Evolutionary conservation across 805 yeast genomes (phyloP).

Genomic region (Wickerhamomyces canadensis): DNA sequence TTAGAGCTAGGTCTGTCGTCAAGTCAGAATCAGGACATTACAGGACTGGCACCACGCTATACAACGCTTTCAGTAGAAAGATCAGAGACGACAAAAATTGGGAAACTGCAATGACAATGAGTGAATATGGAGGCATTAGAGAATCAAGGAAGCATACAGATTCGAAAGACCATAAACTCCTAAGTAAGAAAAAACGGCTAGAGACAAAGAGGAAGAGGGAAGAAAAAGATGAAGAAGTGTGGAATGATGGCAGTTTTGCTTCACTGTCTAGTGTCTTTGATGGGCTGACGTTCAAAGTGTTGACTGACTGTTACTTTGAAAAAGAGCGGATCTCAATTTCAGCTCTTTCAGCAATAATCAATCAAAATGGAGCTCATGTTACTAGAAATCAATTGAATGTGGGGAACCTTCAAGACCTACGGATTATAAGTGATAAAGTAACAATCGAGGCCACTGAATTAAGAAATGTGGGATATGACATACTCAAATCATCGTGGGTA

Average conservation of each 20-base stretch:
- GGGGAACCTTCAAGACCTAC: conserved; percentile 11
- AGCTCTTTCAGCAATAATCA: conserved; percentile 34
- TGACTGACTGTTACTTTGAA: conserved; percentile 40
- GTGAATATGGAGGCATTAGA: conserved; percentile 42
- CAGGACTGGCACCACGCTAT: conserved; percentile 63
- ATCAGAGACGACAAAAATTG: conserved; percentile 67
- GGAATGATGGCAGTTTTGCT: conserved; percentile 17
- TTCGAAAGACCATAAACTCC: conserved; percentile 22
- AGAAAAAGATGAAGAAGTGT: conserved; percentile 17
- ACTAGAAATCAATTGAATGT: conserved; percentile 28
- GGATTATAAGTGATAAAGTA: conserved; percentile 33
- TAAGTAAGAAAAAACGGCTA: conserved; percentile 21
- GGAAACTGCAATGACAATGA: conserved; percentile 47
- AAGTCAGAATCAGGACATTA: conserved; percentile 41
- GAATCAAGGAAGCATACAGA: conserved; percentile 12
- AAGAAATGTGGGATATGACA: conserved; percentile 46
- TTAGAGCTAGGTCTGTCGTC: conserved; percentile 74
- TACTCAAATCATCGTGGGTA: conserved; percentile 68
- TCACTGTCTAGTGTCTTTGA: conserved; percentile 35
- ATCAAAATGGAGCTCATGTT: conserved; percentile 47
- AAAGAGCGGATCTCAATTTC: conserved; percentile 25
- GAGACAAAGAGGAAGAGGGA: conserved; percentile 14
- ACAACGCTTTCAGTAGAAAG: conserved; percentile 67
- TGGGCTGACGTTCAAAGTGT: conserved; percentile 42
- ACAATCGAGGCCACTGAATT: conserved; percentile 35